Base-by-base conservation (phyloP, 2,329 filamentous ascomycete species). In the Scleromitrula shiraiana region DNA sequence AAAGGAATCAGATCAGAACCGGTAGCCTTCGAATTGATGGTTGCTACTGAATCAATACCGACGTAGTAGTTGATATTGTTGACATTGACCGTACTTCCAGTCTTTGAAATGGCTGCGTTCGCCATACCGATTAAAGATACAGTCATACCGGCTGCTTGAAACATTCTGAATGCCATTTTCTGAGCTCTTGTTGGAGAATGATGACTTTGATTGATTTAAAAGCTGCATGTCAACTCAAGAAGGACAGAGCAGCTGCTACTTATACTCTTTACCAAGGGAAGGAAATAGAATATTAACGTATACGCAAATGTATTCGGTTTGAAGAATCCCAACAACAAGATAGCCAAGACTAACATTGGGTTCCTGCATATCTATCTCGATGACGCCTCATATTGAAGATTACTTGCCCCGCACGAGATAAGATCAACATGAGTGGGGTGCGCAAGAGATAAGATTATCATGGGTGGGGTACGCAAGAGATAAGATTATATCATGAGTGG, bases 21-120 rank as follows among this genome's bases (percentile, higher is more conserved):
- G 36, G 26, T 51, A 15, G 52, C 48, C 2, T 52, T 53, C 6
- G 51, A 50, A 15, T 46, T 50, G 27, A 61, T 56, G 22, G 51
- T 55, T 2, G 54, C 53, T 14, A 62, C 55, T 14, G 51, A 15
- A 12, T 53, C 33, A 29, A 56, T 53, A 40, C 58, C 52, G 40
- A 57, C 53, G 53, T 62, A 65, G 42, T 65, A 67, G n/a, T 46
- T 53, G 19, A 64, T 62, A 2, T 59, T 61, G 57, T 66, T 59
- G 7, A 66, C 52, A 39, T 24, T 23, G 20, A 43, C 45, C 9
- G 45, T 51, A 29, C 29, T 35, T 35, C 49, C 49, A 9, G 40
- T 38, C 7, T 32, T 42, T 35, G 49, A 39, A 14, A 47, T 47
- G 26, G 45, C 45, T 9, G 45, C 37, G 27, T 35, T 47, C 27